Base-by-base conservation (phyloP, 1,139 yeast genomes). In the Hemisphaericaspora subhashii region DNA sequence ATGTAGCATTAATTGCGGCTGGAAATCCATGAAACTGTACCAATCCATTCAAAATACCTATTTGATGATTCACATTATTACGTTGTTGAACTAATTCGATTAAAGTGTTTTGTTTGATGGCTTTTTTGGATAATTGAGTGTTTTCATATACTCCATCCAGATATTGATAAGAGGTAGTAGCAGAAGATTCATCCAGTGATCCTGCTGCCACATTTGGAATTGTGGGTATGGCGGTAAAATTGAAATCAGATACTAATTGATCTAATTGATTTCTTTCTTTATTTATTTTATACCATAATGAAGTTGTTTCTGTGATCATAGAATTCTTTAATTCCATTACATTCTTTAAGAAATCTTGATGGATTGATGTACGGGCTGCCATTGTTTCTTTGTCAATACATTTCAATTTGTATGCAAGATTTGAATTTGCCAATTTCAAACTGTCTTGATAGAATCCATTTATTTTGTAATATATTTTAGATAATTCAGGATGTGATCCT, bases 241-340 rank as follows among this genome's bases (percentile, higher is more conserved):
- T 59, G 49, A 53, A 69, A 45, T 72, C 76, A 0, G 75, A 71
- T 6, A 67, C 89, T 35, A 83, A 59, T 49, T 82, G 79, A 58
- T 90, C 98, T 79, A 89, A 74, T 39, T 81, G 82, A 48, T 95
- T 77, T 50, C 98, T 74, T 59, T 92, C 98, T 53, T 84, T 81
- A 61, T 90, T 90, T 53, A 90, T 86, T 50, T 86, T 84, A 64
- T 92, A 92, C 98, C 98, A 92, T 49, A 81, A 75, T 35, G 86
- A 79, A 1, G 98, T 90, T 4, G 96, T 86, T 14, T 79, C 74
- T 42, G 79, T 73, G 38, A 92, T 74, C 69, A 88, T 71, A 26
- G 72, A 68, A 42, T 76, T 75, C 46, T 90, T 84, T 35, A 77
- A 62, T 55, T 89, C 95, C 53, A 83, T 80, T 34, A 79, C 67